These are phyloP conservation scores for Clonostachys rhizophaga DNA, from an alignment of 2,329 filamentous ascomycete genomes.

Conservation along the genomic window DNA sequence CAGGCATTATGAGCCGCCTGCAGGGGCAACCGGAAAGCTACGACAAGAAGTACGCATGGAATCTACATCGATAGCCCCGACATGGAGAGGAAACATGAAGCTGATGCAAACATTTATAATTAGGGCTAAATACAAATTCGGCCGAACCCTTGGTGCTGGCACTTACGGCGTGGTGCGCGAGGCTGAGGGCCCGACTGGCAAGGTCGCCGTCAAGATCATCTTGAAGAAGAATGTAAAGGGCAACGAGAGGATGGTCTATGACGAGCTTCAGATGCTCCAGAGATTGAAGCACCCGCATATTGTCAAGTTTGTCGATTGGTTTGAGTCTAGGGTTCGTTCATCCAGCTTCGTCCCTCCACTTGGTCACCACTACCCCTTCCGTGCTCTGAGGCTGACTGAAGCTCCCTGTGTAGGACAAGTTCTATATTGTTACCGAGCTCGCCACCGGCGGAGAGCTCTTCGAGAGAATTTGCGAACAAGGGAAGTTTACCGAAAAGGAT, in stretches of 20 bases:
- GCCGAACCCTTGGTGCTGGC: conserved; percentile 88
- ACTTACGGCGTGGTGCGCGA: conserved; percentile 98
- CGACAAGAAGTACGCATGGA: conserved; percentile 76
- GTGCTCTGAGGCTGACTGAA: background rate
- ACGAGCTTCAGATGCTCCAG: conserved; percentile 93
- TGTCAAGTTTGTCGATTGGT: conserved; percentile 97
- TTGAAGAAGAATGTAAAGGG: conserved; percentile 98
- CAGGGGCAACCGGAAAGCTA: conserved; percentile 97
- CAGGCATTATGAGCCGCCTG: conserved; percentile 90
- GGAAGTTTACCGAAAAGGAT: conserved; percentile 98
- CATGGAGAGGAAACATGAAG: conserved; percentile 6
- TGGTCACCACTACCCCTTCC: background rate
- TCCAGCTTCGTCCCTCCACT: background rate
- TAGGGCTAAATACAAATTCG: conserved; percentile 86
- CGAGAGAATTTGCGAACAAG: conserved; percentile 96
- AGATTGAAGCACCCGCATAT: conserved; percentile 90
- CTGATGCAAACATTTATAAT: conserved; percentile 6
- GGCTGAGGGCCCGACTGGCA: conserved; percentile 75
- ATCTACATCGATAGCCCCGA: background rate
- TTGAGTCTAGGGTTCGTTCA: conserved; percentile 80
- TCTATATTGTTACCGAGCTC: conserved; percentile 97
- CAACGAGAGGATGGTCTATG: conserved; percentile 98
- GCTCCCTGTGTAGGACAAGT: conserved; percentile 73
- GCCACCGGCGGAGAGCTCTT: conserved; percentile 96
- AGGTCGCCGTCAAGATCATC: conserved; percentile 98